Base-by-base conservation (phyloP, 148 eudicot genomes). In the Vaccinium macrocarpon region DNA sequence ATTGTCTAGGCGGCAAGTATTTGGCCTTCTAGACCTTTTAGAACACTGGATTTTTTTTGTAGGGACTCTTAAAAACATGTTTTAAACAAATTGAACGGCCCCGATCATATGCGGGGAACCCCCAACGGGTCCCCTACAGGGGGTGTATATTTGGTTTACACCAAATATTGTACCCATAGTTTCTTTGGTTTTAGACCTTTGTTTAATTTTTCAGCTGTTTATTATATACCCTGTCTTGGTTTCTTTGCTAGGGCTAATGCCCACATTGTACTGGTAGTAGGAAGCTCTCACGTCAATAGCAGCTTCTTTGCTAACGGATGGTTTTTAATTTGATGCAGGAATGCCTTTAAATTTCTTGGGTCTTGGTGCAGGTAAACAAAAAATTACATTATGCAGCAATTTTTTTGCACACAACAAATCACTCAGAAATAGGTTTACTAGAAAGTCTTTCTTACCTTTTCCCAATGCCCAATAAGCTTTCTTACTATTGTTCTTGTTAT, bases 261-360 rank as follows among this genome's bases (percentile, higher is more conserved):
- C 6, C 23, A 29, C 48, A 18, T 13, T 15, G 48, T 32, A 4
- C 50, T 79, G 5, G 12, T 46, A n/a, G 35, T 25, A 48, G 2
- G 18, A 14, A 49, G 8, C 59, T 68, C 84, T 71, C 13, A 52
- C 53, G 23, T 53, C 23, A 48, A 2, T 80, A 0, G 46, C 59
- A n/a, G 35, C 81, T 76, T 59, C 42, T 77, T 76, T 61, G 80
- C 85, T 83, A 48, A 83, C 25, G 29, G 42, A 25, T 68, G 62
- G n/a, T 70, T 11, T 53, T 70, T 27, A 48, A 8, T 85, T 18
- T 78, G 42, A 50, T 82, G 9, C 91, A 94, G 97, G 97, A 72
- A 85, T 91, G 90, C 97, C 97, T 52, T 87, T 94, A 87, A 91
- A 86, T 88, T 35, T 94, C 76, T 81, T 92, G 77, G 97, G 97